Evolutionary conservation across 2,329 filamentous ascomycete species (phyloP).

Genomic region (Trichoderma lentiforme): DNA sequence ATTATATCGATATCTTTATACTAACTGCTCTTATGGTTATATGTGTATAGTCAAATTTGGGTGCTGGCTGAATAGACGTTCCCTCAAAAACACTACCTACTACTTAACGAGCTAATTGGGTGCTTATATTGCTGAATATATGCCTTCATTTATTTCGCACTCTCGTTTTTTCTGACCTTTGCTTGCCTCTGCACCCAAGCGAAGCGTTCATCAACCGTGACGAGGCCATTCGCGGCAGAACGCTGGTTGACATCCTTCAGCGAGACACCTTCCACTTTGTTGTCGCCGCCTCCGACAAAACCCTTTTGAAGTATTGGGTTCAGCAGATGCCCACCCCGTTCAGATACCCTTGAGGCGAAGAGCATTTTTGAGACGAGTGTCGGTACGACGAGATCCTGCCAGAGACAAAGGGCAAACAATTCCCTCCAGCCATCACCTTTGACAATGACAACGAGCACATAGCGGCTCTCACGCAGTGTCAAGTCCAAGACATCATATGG

Average conservation of each 20-base stretch:
- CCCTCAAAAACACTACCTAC: too few species aligned
- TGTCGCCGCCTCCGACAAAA: not conserved
- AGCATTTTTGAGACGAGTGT: not conserved
- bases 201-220: not conserved
- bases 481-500: not conserved
- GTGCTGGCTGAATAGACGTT: too few species aligned
- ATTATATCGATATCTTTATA: too few species aligned
- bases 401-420: not conserved
- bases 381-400: not conserved
- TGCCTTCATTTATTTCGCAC: too few species aligned
- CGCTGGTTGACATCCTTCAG: not conserved
- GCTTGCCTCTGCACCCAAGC: not conserved
- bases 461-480: not conserved
- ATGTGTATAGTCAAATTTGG: too few species aligned
- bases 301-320: not conserved
- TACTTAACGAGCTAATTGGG: too few species aligned
- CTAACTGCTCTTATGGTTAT: too few species aligned
- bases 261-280: not conserved
- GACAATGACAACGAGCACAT: not conserved
- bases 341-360: not conserved
- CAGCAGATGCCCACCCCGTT: not conserved
- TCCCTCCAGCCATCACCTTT: not conserved
- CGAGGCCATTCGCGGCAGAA: fast-evolving
- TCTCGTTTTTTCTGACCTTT: too few species aligned
- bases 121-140: too few species aligned